Conservation (phyloP, 2,329 filamentous ascomycete genomes). For the Shiraia sp. region DNA sequence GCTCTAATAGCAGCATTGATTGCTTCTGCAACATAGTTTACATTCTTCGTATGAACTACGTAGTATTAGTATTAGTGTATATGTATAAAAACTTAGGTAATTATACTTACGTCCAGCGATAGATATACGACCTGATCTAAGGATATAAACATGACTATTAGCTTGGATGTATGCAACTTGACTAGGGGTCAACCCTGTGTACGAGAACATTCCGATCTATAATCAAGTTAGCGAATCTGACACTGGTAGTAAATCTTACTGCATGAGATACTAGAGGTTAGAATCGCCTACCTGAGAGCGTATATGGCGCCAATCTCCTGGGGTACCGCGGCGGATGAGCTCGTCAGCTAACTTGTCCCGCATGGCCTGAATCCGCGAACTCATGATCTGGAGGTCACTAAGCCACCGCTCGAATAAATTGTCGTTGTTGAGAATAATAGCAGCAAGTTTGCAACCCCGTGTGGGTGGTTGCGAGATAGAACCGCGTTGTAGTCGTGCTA, state of each 20-base stretch:
- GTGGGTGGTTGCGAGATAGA: slow-evolving; percentile 1
- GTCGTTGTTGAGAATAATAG: not conserved
- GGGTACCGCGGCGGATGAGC: not conserved
- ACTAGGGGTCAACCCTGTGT: not conserved
- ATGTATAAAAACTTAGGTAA: too few relatives aligned
- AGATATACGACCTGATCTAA: slow-evolving; percentile 1
- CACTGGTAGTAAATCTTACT: not conserved
- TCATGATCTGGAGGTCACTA: not conserved
- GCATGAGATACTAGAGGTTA: not conserved
- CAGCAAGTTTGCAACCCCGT: not conserved
- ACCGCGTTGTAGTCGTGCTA: not conserved
- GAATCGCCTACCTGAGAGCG: not conserved
- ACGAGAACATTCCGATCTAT: slow-evolving; percentile 5
- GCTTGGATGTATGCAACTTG: slow-evolving; percentile 1
- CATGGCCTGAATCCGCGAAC: not conserved
- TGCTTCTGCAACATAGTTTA: slow-evolving; percentile 1
- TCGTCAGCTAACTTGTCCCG: not conserved
- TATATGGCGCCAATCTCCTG: not conserved
- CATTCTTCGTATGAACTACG: not conserved
- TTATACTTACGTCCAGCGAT: not conserved
- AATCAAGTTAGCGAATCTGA: not conserved
- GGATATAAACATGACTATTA: slow-evolving; percentile 1
- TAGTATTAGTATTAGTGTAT: too few relatives aligned
- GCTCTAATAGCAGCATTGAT: not conserved
- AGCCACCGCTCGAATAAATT: not conserved